Percentiles rank a stretch among this genome's conserved stretches.
These are phyloP conservation scores for Cyberlindnera petersonii DNA, from an alignment of 805 yeast species.

Conservation along the genomic window DNA sequence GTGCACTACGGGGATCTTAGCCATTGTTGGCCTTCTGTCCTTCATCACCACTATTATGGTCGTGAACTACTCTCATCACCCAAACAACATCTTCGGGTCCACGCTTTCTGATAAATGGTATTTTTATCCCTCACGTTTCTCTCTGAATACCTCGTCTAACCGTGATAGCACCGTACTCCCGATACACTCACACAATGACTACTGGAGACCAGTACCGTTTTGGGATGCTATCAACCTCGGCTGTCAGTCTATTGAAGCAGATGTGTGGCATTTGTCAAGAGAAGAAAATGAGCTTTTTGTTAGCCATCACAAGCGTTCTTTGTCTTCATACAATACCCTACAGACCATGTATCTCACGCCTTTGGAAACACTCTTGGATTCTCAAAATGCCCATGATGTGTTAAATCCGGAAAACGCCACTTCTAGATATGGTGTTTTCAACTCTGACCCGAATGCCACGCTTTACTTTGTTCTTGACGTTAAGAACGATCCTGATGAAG, in stretches of 20 bases:
- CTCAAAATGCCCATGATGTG: conserved; percentile 32
- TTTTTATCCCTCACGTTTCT: no score
- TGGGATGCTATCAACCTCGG: conserved; percentile 54
- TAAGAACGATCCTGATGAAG: conserved; percentile 45
- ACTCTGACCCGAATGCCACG: conserved; percentile 44
- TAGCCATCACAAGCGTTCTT: conserved; percentile 53
- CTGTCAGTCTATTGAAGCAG: conserved; percentile 60
- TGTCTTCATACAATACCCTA: conserved; percentile 44
- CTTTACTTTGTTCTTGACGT: conserved; percentile 61
- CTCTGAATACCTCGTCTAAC: no score
- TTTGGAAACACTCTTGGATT: conserved; percentile 42
- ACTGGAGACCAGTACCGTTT: conserved; percentile 56
- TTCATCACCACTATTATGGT: no score
- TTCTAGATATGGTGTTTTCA: conserved; percentile 19
- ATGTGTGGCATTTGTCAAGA: conserved; percentile 45
- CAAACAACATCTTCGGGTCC: no score
- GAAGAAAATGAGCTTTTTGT: conserved; percentile 43
- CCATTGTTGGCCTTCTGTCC: no score
- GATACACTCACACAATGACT: conserved; percentile 68
- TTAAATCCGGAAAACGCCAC: background rate
- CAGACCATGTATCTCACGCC: conserved; percentile 50
- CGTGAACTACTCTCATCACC: no score
- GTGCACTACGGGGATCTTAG: no score
- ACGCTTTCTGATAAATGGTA: no score
- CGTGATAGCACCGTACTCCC: conserved; percentile 22